Conservation (phyloP, 129 eudicot genomes). For the Apium graveolens region DNA sequence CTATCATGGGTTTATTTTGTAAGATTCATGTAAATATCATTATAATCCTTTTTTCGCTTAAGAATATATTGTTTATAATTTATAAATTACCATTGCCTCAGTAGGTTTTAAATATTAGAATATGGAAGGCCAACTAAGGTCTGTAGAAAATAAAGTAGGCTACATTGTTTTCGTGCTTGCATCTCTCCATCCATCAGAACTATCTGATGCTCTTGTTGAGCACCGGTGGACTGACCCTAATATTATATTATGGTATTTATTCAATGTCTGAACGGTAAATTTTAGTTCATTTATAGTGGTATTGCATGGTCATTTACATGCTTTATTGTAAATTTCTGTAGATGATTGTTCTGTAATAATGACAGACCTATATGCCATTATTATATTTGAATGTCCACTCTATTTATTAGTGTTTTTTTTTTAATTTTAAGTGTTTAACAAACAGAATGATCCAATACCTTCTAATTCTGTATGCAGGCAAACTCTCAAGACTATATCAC, state of each 20-base stretch:
- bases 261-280: not conserved
- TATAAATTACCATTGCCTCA: not conserved
- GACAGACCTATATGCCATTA: not conserved
- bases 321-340: not conserved
- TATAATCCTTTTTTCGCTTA: not conserved
- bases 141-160: not conserved
- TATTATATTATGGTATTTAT: not conserved
- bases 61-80: not conserved
- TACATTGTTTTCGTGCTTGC: not conserved
- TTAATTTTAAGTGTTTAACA: not conserved
- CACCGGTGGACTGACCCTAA: not conserved
- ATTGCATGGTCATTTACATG: not conserved
- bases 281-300: not conserved
- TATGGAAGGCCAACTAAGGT: not conserved
- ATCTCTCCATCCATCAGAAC: not conserved
- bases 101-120: not conserved
- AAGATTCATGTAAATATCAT: not conserved
- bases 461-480: constrained; percentile 40
- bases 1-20: not conserved
- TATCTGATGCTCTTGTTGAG: not conserved
- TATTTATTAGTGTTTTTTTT: not conserved
- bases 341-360: not conserved
- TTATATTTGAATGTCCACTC: not conserved
- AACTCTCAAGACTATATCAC: constrained; percentile 41
- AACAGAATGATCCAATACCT: not conserved